phyloP scores from a whole-genome alignment of 129 eudicot genomes.

The Heracleum sosnowskyi region DNA sequence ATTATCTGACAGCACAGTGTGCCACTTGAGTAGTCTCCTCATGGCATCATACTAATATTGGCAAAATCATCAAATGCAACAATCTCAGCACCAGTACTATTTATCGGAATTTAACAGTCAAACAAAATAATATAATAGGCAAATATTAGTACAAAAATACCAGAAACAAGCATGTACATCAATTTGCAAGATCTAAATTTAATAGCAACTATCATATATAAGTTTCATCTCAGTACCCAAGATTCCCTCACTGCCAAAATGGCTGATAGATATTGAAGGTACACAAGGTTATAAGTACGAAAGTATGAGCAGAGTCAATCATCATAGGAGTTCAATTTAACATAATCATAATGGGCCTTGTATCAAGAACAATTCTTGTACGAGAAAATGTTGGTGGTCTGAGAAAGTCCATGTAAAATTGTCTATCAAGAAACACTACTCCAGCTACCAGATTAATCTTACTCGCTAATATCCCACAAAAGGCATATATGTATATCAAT shows the following conservation, averaged over 20 bases:
- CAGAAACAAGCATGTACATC: background rate
- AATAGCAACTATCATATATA: background rate
- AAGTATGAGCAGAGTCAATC: background rate
- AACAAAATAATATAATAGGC: background rate
- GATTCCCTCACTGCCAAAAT: background rate
- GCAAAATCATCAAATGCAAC: background rate
- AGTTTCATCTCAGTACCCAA: background rate
- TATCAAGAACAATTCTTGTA: background rate
- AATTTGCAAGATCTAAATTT: background rate
- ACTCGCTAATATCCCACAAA: slow-evolving; percentile 6
- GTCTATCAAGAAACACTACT: slow-evolving; percentile 4
- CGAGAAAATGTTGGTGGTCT: background rate
- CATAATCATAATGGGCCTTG: background rate
- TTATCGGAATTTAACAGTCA: background rate
- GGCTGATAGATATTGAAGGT: background rate
- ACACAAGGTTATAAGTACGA: background rate
- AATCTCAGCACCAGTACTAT: background rate
- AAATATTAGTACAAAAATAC: background rate
- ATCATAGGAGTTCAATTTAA: slow-evolving; percentile 3
- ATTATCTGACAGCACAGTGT: too few relatives aligned
- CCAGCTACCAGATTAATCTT: background rate
- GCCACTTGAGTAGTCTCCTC: too few relatives aligned
- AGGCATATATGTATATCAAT: slow-evolving; percentile 5
- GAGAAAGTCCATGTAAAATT: background rate
- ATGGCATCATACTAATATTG: background rate